phyloP scores from a whole-genome alignment of 768 basidiomycete species.

The Cystobasidium tubakii region DNA sequence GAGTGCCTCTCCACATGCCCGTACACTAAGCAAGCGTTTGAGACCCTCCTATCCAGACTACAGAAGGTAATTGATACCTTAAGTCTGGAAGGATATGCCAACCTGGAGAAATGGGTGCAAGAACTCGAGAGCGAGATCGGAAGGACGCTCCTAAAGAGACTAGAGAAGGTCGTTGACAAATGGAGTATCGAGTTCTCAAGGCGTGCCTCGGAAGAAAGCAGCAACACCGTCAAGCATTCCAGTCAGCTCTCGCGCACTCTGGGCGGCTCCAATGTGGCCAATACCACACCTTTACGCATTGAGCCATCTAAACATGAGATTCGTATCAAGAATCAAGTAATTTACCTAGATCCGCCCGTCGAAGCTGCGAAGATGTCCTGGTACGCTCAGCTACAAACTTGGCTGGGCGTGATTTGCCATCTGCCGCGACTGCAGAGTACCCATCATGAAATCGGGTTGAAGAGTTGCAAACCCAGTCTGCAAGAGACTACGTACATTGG shows the following conservation, averaged over 20 bases:
- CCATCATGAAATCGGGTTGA: constrained; percentile 90
- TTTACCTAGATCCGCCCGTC: constrained; percentile 96
- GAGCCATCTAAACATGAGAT: constrained; percentile 91
- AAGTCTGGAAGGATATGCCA: constrained; percentile 91
- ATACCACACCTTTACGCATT: constrained; percentile 56
- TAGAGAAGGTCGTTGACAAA: constrained; percentile 69
- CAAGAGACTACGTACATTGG: constrained; percentile 75
- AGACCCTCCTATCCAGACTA: constrained; percentile 66
- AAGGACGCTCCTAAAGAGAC: constrained; percentile 65
- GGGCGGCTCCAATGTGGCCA: constrained; percentile 27
- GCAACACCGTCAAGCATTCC: constrained; percentile 10
- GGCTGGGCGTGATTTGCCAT: constrained; percentile 79
- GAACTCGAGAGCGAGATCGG: constrained; percentile 78
- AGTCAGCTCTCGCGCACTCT: not conserved
- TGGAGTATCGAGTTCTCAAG: constrained; percentile 85
- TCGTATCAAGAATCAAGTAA: constrained; percentile 96
- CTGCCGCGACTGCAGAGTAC: constrained; percentile 85
- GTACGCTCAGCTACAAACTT: constrained; percentile 81
- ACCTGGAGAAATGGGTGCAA: constrained; percentile 85
- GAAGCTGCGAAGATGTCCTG: constrained; percentile 85
- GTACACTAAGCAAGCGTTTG: constrained; percentile 76
- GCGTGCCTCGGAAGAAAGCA: constrained; percentile 41
- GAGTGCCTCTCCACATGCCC: constrained; percentile 82
- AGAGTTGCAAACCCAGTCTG: constrained; percentile 63
- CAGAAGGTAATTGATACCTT: constrained; percentile 91